phyloP scores from a whole-genome alignment of 2,329 filamentous ascomycete species.

The Botrytis hyacinthi region DNA sequence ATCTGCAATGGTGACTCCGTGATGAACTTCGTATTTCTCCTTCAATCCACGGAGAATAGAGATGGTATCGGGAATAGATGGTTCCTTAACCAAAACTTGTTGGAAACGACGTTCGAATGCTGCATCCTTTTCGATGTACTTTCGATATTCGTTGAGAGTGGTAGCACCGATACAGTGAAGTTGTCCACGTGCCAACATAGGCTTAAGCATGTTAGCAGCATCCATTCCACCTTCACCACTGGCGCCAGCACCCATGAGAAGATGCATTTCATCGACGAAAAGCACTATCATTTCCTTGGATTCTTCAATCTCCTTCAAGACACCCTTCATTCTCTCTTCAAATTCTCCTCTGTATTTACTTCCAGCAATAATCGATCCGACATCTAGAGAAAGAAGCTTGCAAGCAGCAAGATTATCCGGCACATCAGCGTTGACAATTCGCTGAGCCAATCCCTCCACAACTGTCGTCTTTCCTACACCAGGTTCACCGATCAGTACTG shows the following conservation, averaged over 20 bases:
- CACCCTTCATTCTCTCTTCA: constrained; percentile 98
- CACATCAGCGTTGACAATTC: constrained; percentile 95
- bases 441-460: constrained; percentile 89
- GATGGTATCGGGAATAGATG: constrained; percentile 81
- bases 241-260: constrained; percentile 95
- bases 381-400: constrained; percentile 90
- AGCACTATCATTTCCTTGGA: constrained; percentile 96
- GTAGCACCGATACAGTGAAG: constrained; percentile 98
- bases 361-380: constrained; percentile 90
- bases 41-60: constrained; percentile 98
- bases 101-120: constrained; percentile 99
- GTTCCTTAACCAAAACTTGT: constrained; percentile 96
- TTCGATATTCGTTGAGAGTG: constrained; percentile 91
- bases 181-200: constrained; percentile 95
- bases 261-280: constrained; percentile 97
- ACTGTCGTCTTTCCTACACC: constrained; percentile 99
- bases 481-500: constrained; percentile 93
- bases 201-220: constrained; percentile 94
- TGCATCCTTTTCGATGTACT: constrained; percentile 98
- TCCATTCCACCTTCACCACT: constrained; percentile 98
- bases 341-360: constrained; percentile 99
- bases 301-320: constrained; percentile 92
- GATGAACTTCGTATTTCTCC: constrained; percentile 96
- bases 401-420: constrained; percentile 93
- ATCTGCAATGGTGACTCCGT: constrained; percentile 95